phyloP scores from a whole-genome alignment of 306 rosid genomes.

The Amphicarpaea edgeworthii region DNA sequence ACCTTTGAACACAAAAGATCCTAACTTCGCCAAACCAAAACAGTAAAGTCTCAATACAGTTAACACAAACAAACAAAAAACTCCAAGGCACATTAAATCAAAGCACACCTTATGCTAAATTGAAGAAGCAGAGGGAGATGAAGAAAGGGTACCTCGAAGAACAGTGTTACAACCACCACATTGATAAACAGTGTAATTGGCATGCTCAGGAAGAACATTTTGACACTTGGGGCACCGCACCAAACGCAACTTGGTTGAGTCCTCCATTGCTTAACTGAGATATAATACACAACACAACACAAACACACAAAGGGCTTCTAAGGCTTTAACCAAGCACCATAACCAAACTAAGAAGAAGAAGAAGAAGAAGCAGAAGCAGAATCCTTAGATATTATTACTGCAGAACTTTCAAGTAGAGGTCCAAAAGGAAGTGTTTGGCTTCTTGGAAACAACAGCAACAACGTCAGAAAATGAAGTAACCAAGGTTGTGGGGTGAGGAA shows the following conservation, averaged over 20 bases:
- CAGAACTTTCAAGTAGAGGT: slow-evolving; percentile 35
- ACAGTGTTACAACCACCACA: slow-evolving; percentile 96
- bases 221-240: slow-evolving; percentile 96
- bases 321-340: slow-evolving; percentile 43
- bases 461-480: slow-evolving; percentile 40
- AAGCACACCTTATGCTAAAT: background rate
- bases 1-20: slow-evolving; percentile 20
- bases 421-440: slow-evolving; percentile 48
- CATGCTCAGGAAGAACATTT: slow-evolving; percentile 90
- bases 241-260: slow-evolving; percentile 65
- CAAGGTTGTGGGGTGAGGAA: slow-evolving; percentile 25
- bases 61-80: background rate
- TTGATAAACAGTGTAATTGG: slow-evolving; percentile 85
- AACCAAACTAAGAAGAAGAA: slow-evolving; percentile 27
- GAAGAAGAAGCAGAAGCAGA: background rate
- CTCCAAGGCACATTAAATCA: slow-evolving; percentile 18
- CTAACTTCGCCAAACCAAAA: slow-evolving; percentile 1
- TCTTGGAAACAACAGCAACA: slow-evolving; percentile 40
- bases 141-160: slow-evolving; percentile 73
- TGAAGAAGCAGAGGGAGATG: slow-evolving; percentile 21
- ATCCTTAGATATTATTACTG: slow-evolving; percentile 13
- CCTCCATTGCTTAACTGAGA: slow-evolving; percentile 64
- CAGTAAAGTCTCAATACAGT: background rate
- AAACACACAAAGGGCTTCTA: background rate
- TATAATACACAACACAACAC: slow-evolving; percentile 15